phyloP scores from a whole-genome alignment of 345 rosid genomes.

The Gossypium raimondii region DNA sequence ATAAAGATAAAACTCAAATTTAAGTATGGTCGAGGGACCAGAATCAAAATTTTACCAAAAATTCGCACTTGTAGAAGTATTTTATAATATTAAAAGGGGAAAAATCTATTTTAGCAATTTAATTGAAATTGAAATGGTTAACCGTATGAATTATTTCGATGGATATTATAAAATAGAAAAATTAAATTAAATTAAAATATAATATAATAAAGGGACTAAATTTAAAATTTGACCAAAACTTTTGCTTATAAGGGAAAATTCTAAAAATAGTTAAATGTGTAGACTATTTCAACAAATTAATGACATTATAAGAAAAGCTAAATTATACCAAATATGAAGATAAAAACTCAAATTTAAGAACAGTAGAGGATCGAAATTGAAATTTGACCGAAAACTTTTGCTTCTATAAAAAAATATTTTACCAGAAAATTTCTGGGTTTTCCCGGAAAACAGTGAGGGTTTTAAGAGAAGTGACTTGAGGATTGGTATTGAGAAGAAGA shows the following conservation, averaged over 20 bases:
- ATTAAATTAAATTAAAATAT: not conserved
- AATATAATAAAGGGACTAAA: not conserved
- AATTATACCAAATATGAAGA: not conserved
- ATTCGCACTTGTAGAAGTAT: too few relatives aligned
- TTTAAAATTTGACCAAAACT: not conserved
- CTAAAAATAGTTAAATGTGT: too few relatives aligned
- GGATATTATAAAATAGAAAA: not conserved
- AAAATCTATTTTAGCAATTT: too few relatives aligned
- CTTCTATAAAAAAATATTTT: not conserved
- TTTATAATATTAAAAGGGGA: too few relatives aligned
- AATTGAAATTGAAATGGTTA: too few relatives aligned
- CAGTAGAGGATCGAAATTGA: not conserved
- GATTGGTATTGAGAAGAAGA: slow-evolving; percentile 57
- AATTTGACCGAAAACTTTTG: not conserved
- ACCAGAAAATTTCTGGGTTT: slow-evolving; percentile 57
- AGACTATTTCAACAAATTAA: too few relatives aligned
- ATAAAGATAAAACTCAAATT: not conserved
- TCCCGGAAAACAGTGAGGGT: slow-evolving; percentile 40
- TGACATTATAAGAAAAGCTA: not conserved
- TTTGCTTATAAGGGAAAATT: not conserved
- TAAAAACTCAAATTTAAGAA: too few relatives aligned
- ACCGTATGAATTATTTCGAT: too few relatives aligned
- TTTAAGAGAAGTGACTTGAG: slow-evolving; percentile 31
- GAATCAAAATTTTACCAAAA: too few relatives aligned
- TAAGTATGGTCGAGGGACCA: too few relatives aligned